Base-by-base conservation (phyloP, 768 basidiomycete species). In the Dentipellis fragilis region DNA sequence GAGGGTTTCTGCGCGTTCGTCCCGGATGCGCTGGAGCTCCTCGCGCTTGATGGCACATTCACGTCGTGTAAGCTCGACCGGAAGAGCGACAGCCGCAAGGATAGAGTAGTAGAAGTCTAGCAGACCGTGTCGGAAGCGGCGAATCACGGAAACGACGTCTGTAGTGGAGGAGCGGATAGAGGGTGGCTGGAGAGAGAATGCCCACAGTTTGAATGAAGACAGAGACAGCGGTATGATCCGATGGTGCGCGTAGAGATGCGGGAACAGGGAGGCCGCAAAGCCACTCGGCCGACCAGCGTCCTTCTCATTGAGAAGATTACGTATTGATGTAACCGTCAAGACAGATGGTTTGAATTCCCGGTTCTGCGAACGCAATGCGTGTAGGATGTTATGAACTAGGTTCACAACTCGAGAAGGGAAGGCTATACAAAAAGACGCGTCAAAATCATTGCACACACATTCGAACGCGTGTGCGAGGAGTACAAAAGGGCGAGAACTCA, bases 1-100 rank as follows among this genome's bases (percentile, higher is more conserved):
- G 4, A 93, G 76, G 7, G 75, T 70, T 59, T 83, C 75, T 0
- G 90, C 89, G 4, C 81, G 75, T 59, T 81, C 75, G 61, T 93
- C 79, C 11, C 89, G 77, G 2, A 88, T 73, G 23, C 67, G 75
- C 57, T 86, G 79, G 14, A 93, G 73, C 48, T 76, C 73, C 46
- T 71, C 71, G 14, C 81, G 77, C 58, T 85, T 86, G 55, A 76
- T 68, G 21, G 67, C 69, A 63, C 86, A 87, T 67, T 93, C 91
- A 55, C 86, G 81, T 16, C 78, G 73, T 1, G 81, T 73, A 22
- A 90, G 75, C 49, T 78, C 73, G 29, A 89, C 67, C 0, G 89
- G 90, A 19, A 81, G 72, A 21, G 69, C 71, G 37, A 71, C 57
- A 38, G 69, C 55, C 12, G 64, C 60, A n/a, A 64, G 51, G 22